Evolutionary conservation across 2,329 filamentous ascomycete genomes (phyloP), one percentile per base, ranked within the genome.

Genomic region (Botrytis squamosa): DNA sequence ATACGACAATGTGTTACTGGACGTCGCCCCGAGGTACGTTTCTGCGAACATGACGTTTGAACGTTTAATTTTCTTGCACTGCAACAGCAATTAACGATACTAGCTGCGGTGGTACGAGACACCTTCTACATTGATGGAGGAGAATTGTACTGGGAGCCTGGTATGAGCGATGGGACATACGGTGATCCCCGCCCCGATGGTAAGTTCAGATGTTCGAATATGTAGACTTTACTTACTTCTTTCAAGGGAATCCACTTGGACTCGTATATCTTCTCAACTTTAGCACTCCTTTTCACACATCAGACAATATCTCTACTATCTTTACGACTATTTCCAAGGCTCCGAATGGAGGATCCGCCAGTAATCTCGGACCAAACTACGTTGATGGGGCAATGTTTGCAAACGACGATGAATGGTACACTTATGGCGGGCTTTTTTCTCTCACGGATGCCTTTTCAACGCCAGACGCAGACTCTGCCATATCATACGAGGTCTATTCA

Each of bases 91-190:
- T 79, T 83, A 71, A 82, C 75, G 52, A 69, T 55, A 60, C 20
- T 77, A 91, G 90, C 85, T 75, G 86, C 86, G 55, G 81, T 90
- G 4, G 81, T 92, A 52, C 86, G 86, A 60, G 89, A 92, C 77
- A 89, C 86, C 2, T 82, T 92, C 25, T 92, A 91, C 78, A 80
- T 93, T 36, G 90, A 93, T 79, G 91, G 91, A 55, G 91, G 91
- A 5, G 75, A 80, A 60, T 80, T 91, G 18, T 84, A 75, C 74
- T 92, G 90, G 89, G 75, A 82, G 49, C 84, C 85, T 4, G 85
- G 85, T 18, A 77, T 88, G 69, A 80, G 83, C 3, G 83, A 88
- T 77, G 88, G 86, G 4, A 75, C 78, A 9, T 77, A 77, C 62
- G 81, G 81, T 0, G 73, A 73, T 12, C 18, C 38, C 29, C 1